phyloP scores from a whole-genome alignment of 1,139 yeast genomes.

The Kurtzmaniella quercitrusa region DNA sequence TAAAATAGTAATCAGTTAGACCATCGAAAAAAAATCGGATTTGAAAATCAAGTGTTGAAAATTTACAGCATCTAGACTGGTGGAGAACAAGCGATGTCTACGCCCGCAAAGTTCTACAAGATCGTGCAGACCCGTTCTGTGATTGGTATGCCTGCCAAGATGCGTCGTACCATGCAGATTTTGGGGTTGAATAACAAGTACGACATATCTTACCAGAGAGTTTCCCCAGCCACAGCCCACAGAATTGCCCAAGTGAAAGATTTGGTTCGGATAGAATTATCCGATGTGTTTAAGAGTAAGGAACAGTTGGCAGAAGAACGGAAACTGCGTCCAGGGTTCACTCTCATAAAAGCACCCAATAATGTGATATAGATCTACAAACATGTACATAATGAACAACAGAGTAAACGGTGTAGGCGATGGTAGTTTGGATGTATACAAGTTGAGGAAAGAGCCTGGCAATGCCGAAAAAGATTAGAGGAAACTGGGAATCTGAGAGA shows the following conservation, averaged over 20 bases:
- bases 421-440: too few species aligned
- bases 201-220: conserved; percentile 67
- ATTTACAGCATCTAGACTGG: neutral
- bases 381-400: neutral
- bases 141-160: conserved; percentile 75
- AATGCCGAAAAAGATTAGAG: too few species aligned
- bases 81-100: too few species aligned
- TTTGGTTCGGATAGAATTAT: conserved; percentile 78
- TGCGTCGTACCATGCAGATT: conserved; percentile 60
- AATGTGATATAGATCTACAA: conserved; percentile 1
- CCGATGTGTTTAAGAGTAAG: conserved; percentile 47
- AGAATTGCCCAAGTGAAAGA: conserved; percentile 82
- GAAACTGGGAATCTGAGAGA: too few species aligned
- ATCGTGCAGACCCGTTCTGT: conserved; percentile 77
- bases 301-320: conserved; percentile 53
- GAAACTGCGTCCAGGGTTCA: conserved; percentile 62
- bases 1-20: neutral
- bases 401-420: neutral
- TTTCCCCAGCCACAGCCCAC: conserved; percentile 80
- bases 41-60: neutral
- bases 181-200: conserved; percentile 78
- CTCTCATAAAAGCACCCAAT: conserved; percentile 13
- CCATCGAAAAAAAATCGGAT: neutral
- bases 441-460: too few species aligned
- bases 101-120: conserved; percentile 39